Percentiles rank a stretch among this genome's conserved stretches.
phyloP scores from a whole-genome alignment of 2,329 filamentous ascomycete genomes.

The Fusarium annulatum region DNA sequence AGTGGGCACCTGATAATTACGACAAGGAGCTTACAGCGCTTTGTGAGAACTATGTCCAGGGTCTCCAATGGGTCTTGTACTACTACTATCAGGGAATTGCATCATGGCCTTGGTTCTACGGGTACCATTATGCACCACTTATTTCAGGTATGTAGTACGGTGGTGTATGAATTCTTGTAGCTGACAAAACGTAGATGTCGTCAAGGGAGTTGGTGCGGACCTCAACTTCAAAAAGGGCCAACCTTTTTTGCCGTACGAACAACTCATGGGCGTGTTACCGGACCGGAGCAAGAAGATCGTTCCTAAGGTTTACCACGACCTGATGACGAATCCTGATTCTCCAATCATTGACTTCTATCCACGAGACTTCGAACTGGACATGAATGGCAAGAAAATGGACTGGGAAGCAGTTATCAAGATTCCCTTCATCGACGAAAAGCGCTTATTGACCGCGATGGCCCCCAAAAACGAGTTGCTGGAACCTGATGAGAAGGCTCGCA shows the following conservation, averaged over 20 bases:
- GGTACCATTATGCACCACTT: constrained; percentile 96
- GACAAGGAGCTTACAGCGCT: constrained; percentile 80
- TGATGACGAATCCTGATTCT: constrained; percentile 92
- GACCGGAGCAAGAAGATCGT: constrained; percentile 98
- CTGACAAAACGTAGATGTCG: constrained; percentile 73
- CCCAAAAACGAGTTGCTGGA: constrained; percentile 83
- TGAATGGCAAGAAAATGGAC: constrained; percentile 99
- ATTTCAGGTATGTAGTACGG: constrained; percentile 73
- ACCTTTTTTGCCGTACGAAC: constrained; percentile 94
- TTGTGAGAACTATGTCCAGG: constrained; percentile 96
- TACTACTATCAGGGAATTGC: constrained; percentile 98
- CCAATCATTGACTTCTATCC: constrained; percentile 99
- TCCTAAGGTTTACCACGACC: constrained; percentile 83
- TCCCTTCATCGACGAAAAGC: constrained; percentile 94
- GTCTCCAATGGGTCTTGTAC: constrained; percentile 96
- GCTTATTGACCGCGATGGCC: constrained; percentile 86
- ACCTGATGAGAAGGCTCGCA: constrained; percentile 81
- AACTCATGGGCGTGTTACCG: constrained; percentile 97
- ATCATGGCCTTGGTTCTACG: constrained; percentile 98
- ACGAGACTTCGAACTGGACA: constrained; percentile 94
- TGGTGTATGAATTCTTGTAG: constrained; percentile 48
- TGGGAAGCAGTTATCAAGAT: constrained; percentile 99
- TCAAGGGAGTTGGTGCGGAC: constrained; percentile 85
- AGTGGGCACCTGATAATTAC: constrained; percentile 85
- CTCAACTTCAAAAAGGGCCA: constrained; percentile 94